A percentile compares a stretch with the other conserved stretches of the same genome.
Evolutionary conservation across 768 basidiomycete species (phyloP).

Genomic region (Sistotremastrum niveocremeum): DNA sequence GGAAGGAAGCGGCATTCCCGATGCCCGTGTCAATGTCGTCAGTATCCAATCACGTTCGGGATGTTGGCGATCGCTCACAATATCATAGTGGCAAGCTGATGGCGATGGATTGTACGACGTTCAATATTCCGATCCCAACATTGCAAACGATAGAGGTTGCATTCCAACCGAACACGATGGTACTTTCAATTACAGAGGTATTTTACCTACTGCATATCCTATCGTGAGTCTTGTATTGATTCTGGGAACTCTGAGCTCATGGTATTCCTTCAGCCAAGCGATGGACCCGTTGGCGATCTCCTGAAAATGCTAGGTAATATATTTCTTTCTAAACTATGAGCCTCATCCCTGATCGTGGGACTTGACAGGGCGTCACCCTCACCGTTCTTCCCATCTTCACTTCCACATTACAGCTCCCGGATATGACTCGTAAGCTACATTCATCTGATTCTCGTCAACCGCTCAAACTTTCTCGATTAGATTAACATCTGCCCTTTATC

Average conservation of each 20-base stretch:
- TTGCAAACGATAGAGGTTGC: conserved; percentile 18
- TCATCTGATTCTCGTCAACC: background rate
- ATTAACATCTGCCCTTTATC: conserved; percentile 21
- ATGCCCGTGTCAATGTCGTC: conserved; percentile 22
- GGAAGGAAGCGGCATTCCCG: conserved; percentile 18
- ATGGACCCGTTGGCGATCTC: conserved; percentile 18
- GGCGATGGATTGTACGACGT: conserved; percentile 25
- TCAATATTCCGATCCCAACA: conserved; percentile 16
- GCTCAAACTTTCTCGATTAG: conserved; percentile 2
- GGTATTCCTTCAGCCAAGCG: conserved; percentile 11
- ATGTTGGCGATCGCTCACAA: background rate
- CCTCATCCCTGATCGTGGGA: background rate
- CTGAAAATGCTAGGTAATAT: conserved; percentile 12
- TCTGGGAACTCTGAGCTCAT: background rate
- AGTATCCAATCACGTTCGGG: background rate
- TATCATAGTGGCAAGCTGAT: conserved; percentile 25
- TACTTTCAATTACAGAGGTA: conserved; percentile 18
- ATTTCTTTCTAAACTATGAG: background rate
- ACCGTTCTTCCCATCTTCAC: conserved; percentile 21
- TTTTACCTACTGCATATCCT: conserved; percentile 20
- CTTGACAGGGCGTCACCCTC: conserved; percentile 16
- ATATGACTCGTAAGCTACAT: conserved; percentile 17
- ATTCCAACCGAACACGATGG: conserved; percentile 19
- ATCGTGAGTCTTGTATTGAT: conserved; percentile 11
- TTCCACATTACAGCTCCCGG: conserved; percentile 20